phyloP scores from a whole-genome alignment of 1,139 yeast species.

The Geotrichum reessii region DNA sequence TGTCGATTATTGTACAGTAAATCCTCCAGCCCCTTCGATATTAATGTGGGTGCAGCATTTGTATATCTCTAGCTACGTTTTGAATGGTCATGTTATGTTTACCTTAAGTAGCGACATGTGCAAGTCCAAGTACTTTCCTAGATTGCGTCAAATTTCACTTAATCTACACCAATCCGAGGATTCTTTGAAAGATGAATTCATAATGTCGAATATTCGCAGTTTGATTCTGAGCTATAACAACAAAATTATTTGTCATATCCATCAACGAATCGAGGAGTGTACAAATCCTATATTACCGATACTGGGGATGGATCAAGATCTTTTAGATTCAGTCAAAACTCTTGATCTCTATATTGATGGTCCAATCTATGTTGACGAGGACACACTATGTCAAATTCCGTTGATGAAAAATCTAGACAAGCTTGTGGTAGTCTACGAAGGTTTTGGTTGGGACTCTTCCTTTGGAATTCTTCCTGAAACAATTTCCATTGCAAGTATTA shows the following conservation, averaged over 20 bases:
- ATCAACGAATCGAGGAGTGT: background rate
- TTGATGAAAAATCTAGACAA: background rate
- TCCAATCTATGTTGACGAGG: background rate
- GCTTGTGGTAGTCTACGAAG: background rate
- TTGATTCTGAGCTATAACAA: background rate
- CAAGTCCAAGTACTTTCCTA: background rate
- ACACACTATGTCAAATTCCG: background rate
- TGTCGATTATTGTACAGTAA: background rate
- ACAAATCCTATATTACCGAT: background rate
- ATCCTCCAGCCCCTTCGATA: background rate
- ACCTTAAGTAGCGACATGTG: background rate
- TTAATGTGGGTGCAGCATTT: background rate
- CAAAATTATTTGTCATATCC: background rate
- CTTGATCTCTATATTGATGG: background rate
- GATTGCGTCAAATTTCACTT: background rate
- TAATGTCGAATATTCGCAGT: background rate
- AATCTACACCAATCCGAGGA: background rate
- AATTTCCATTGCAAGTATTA: background rate
- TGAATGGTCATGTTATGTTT: background rate
- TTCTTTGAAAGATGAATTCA: background rate
- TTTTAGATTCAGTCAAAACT: background rate
- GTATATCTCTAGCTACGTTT: background rate
- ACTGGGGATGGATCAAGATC: background rate
- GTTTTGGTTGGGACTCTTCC: slow-evolving; percentile 6
- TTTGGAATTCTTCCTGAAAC: background rate